A percentile compares a stretch with the other conserved stretches of the same genome.
These are phyloP conservation scores for Fusarium ramigenum DNA, from an alignment of 2,329 filamentous ascomycete genomes.

Conservation along the genomic window DNA sequence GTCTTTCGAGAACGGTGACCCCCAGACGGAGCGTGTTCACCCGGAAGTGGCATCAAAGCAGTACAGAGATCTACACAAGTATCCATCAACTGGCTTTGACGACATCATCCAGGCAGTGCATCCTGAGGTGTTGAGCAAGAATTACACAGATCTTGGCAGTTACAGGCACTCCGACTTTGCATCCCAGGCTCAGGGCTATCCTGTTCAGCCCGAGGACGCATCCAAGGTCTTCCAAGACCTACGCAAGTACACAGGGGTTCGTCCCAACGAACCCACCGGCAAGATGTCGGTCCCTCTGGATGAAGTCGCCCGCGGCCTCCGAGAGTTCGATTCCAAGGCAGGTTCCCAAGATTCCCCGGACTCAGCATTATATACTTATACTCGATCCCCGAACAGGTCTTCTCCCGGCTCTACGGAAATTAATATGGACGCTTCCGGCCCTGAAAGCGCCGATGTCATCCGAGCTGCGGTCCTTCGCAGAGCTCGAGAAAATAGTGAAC, in stretches of 20 bases:
- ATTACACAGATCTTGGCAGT: constrained; percentile 53
- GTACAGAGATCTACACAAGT: constrained; percentile 48
- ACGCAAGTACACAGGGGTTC: constrained; percentile 51
- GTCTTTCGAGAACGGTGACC: constrained; percentile 40
- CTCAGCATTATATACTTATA: constrained; percentile 41
- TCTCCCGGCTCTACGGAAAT: constrained; percentile 28
- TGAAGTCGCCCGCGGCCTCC: constrained; percentile 47
- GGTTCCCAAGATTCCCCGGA: constrained; percentile 37
- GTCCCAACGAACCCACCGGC: constrained; percentile 49
- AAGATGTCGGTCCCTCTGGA: constrained; percentile 44
- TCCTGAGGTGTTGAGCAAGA: constrained; percentile 52
- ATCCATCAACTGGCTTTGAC: constrained; percentile 45
- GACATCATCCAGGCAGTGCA: constrained; percentile 43
- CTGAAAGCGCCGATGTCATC: constrained; percentile 45
- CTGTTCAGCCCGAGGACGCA: constrained; percentile 48
- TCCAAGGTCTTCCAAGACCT: constrained; percentile 54
- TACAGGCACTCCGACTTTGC: constrained; percentile 50
- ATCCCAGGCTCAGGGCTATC: constrained; percentile 40
- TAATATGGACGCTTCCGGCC: constrained; percentile 31
- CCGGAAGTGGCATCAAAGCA: constrained; percentile 47
- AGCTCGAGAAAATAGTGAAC: constrained; percentile 35
- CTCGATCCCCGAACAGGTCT: constrained; percentile 33
- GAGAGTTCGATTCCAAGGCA: constrained; percentile 51
- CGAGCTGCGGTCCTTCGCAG: constrained; percentile 46
- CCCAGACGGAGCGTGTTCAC: constrained; percentile 37